Conservation (phyloP, 495 filamentous ascomycete species). For the Acidomyces sp. region DNA sequence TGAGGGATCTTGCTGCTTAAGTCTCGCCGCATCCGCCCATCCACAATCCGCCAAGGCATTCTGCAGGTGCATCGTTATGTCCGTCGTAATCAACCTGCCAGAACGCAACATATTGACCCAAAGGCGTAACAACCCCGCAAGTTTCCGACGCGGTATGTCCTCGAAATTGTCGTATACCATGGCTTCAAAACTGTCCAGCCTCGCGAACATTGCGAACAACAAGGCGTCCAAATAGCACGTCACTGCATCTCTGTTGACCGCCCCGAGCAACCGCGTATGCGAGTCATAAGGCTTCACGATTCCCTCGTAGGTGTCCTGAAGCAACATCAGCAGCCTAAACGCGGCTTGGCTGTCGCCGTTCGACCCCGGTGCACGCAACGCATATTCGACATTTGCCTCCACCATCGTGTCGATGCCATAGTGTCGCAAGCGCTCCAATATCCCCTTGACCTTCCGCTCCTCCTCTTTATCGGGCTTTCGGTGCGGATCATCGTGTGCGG, state of each 20-base stretch:
- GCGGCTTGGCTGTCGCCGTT: conserved; percentile 61
- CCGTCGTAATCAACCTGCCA: conserved; percentile 70
- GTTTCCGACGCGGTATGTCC: conserved; percentile 53
- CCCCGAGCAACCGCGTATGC: conserved; percentile 60
- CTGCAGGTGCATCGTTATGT: conserved; percentile 75
- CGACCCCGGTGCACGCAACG: conserved; percentile 49
- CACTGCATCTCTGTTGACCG: conserved; percentile 70
- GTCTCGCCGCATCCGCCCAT: conserved; percentile 66
- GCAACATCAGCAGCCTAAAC: conserved; percentile 57
- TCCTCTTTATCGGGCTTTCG: conserved; percentile 42
- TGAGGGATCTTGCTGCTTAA: conserved; percentile 82
- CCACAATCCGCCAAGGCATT: conserved; percentile 74
- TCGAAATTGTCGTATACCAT: conserved; percentile 66
- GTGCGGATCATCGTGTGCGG: conserved; percentile 34
- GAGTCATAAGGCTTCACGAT: conserved; percentile 62
- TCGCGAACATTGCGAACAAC: conserved; percentile 95
- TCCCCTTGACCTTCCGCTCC: conserved; percentile 41
- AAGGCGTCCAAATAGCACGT: conserved; percentile 87
- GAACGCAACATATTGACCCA: conserved; percentile 88
- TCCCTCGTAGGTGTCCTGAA: conserved; percentile 69
- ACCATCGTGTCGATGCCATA: conserved; percentile 41
- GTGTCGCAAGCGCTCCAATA: conserved; percentile 39
- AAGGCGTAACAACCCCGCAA: conserved; percentile 62
- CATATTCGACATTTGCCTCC: conserved; percentile 56
- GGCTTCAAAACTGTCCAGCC: conserved; percentile 77